A percentile compares a stretch with the other conserved stretches of the same genome.
Evolutionary conservation across 2,329 filamentous ascomycete genomes (phyloP).

Genomic region (Macroventuria anomochaeta): DNA sequence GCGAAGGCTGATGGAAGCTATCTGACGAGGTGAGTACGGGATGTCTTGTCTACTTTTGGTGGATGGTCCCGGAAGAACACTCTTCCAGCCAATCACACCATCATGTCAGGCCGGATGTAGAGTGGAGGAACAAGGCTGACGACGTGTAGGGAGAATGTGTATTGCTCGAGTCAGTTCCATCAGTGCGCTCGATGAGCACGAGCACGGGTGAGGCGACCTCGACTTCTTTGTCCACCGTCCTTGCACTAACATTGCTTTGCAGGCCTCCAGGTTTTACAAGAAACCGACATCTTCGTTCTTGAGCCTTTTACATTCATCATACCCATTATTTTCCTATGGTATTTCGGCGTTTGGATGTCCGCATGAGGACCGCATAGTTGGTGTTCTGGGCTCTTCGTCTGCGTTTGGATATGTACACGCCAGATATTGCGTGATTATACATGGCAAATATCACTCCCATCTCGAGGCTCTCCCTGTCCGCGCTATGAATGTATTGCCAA

Average conservation of each 20-base stretch:
- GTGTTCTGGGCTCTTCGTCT: neutral
- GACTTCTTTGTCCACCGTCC: neutral
- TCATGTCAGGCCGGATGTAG: neutral
- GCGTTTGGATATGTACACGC: neutral
- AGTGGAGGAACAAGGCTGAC: slow-evolving; percentile 8
- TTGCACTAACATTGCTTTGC: neutral
- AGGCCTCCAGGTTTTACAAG: neutral
- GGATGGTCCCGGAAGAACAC: slow-evolving; percentile 1
- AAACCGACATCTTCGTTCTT: neutral
- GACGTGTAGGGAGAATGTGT: slow-evolving; percentile 30
- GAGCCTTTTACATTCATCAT: neutral
- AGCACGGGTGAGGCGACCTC: neutral
- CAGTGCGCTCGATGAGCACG: slow-evolving; percentile 31
- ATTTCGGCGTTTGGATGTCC: slow-evolving; percentile 1
- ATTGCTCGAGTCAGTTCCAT: slow-evolving; percentile 36
- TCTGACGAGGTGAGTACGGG: slow-evolving; percentile 43
- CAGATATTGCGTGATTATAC: neutral
- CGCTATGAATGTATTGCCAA: too few relatives aligned
- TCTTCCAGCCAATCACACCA: slow-evolving; percentile 6
- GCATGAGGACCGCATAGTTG: neutral
- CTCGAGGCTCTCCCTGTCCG: too few relatives aligned
- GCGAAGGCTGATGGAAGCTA: slow-evolving; percentile 47
- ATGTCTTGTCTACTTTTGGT: neutral
- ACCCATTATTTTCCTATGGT: neutral
- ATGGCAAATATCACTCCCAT: neutral